Evolutionary conservation across 2,329 filamentous ascomycete species (phyloP).

Genomic region (Xylaria sp.): DNA sequence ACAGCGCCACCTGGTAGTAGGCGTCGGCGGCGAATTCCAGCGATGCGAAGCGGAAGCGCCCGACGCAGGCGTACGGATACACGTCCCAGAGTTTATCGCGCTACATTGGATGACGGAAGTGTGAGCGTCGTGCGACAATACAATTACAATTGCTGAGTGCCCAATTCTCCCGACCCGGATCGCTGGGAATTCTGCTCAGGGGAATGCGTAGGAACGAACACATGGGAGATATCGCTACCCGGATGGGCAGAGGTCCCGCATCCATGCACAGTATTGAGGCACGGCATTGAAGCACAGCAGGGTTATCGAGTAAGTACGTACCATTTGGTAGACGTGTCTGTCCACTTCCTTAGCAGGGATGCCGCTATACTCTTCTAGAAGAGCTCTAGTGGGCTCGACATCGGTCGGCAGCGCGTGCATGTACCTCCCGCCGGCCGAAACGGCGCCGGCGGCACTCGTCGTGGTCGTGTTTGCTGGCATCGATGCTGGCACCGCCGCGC

Average conservation of each 20-base stretch:
- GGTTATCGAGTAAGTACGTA: conserved; percentile 17
- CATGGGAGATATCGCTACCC: not conserved
- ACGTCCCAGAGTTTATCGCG: conserved; percentile 54
- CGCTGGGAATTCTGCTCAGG: not conserved
- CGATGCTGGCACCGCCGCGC: not conserved
- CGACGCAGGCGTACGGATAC: conserved; percentile 52
- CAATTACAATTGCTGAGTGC: not conserved
- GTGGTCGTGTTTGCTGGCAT: not conserved
- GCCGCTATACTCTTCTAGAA: conserved; percentile 40
- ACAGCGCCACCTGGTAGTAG: conserved; percentile 50
- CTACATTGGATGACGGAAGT: conserved; percentile 36
- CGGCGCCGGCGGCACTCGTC: conserved; percentile 1
- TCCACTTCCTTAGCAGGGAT: conserved; percentile 38
- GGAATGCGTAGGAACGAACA: not conserved
- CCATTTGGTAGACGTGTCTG: conserved; percentile 38
- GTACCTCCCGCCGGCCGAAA: conserved; percentile 29
- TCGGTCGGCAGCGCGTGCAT: conserved; percentile 38
- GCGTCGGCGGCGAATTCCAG: conserved; percentile 49
- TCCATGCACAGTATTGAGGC: no score
- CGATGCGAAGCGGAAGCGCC: conserved; percentile 56
- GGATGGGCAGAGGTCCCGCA: not conserved
- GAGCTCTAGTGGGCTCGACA: conserved; percentile 33
- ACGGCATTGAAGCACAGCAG: not conserved
- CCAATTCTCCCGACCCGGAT: not conserved
- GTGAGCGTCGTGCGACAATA: not conserved